These are phyloP conservation scores for Phialemonium atrogriseum DNA, from an alignment of 2,329 filamentous ascomycete genomes.

Conservation along the genomic window DNA sequence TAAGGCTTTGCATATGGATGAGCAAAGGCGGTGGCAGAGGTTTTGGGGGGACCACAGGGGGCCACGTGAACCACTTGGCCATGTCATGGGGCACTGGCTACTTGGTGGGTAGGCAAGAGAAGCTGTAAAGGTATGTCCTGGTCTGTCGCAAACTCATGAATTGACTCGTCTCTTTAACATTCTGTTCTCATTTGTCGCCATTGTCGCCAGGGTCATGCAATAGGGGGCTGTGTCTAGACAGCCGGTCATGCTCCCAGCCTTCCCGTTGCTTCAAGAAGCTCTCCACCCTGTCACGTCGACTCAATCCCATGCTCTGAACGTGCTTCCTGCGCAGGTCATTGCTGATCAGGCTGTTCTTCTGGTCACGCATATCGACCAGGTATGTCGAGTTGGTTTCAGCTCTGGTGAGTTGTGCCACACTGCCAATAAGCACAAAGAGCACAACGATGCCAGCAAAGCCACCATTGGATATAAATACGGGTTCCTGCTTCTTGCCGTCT, in stretches of 20 bases:
- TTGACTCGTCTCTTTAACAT: too few relatives aligned
- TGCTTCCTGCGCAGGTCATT: conserved; percentile 47
- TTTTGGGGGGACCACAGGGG: too few relatives aligned
- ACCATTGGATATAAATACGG: conserved; percentile 67
- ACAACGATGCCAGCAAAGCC: conserved; percentile 69
- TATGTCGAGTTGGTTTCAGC: conserved; percentile 54
- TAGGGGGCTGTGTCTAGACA: background rate
- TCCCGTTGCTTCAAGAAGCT: conserved; percentile 71
- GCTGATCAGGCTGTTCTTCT: conserved; percentile 59
- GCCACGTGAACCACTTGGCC: too few relatives aligned
- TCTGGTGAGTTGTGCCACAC: conserved; percentile 63
- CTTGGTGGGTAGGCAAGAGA: too few relatives aligned
- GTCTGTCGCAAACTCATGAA: too few relatives aligned
- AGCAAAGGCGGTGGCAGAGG: too few relatives aligned
- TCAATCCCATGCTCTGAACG: conserved; percentile 41
- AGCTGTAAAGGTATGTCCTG: too few relatives aligned
- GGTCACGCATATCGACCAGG: conserved; percentile 57
- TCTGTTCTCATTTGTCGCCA: too few relatives aligned
- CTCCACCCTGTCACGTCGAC: conserved; percentile 61
- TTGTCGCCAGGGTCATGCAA: too few relatives aligned
- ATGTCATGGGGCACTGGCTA: too few relatives aligned
- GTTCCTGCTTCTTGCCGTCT: conserved; percentile 41
- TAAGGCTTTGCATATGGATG: too few relatives aligned
- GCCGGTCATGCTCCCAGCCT: conserved; percentile 19
- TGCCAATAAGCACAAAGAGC: conserved; percentile 59